A percentile compares a stretch with the other conserved stretches of the same genome.
These are phyloP conservation scores for Mollisia scopiformis DNA, from an alignment of 2,329 filamentous ascomycete genomes.

Conservation along the genomic window DNA sequence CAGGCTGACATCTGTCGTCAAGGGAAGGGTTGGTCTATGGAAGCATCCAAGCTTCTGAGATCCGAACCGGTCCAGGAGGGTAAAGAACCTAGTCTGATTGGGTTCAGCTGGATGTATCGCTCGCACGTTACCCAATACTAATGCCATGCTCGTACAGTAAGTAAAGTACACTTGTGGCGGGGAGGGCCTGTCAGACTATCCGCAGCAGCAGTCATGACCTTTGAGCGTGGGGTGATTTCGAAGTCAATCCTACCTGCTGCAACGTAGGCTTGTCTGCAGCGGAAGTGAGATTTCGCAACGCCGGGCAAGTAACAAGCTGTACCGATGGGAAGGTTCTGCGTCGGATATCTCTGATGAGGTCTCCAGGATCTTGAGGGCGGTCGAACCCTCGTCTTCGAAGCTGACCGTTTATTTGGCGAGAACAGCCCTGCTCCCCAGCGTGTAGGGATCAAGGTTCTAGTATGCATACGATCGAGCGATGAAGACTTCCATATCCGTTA, in stretches of 20 bases:
- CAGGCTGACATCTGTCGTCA: not conserved
- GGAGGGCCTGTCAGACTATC: too few species aligned
- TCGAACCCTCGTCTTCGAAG: not conserved
- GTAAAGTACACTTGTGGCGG: too few species aligned
- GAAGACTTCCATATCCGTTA: conserved; percentile 16
- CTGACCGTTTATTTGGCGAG: not conserved
- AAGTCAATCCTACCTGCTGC: not conserved
- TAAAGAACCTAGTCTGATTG: not conserved
- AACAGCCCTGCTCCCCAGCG: not conserved
- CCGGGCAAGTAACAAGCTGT: conserved; percentile 2
- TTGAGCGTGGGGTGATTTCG: not conserved
- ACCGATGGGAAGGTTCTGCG: conserved; percentile 7
- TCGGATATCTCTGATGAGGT: conserved; percentile 7
- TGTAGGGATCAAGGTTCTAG: conserved; percentile 19
- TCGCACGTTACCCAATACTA: not conserved
- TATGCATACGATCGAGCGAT: conserved; percentile 26
- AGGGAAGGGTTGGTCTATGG: not conserved
- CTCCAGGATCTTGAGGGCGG: conserved; percentile 5
- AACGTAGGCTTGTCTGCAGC: not conserved
- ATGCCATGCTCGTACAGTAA: not conserved
- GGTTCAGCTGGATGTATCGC: not conserved
- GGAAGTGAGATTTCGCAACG: conserved; percentile 1
- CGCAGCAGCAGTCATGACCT: not conserved
- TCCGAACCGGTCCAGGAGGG: not conserved
- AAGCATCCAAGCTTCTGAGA: not conserved